Percentiles rank a stretch among this genome's conserved stretches.
phyloP scores from a whole-genome alignment of 805 yeast species.

The Metschnikowia aberdeeniae region DNA sequence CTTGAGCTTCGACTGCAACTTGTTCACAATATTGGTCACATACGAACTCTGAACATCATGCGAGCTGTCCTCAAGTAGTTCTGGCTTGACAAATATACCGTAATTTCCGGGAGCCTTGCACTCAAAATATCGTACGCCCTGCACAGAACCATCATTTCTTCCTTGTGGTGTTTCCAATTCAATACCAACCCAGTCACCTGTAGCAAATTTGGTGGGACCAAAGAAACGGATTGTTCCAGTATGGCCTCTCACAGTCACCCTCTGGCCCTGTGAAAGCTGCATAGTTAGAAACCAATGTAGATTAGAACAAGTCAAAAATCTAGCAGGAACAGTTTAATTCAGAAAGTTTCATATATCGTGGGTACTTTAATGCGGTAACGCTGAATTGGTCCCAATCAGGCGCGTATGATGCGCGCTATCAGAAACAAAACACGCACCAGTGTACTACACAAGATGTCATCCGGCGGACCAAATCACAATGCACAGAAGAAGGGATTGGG shows the following conservation, averaged over 20 bases:
- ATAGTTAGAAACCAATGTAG: not conserved
- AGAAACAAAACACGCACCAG: not conserved
- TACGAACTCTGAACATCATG: conserved; percentile 11
- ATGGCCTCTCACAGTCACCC: conserved; percentile 35
- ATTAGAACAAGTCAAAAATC: too few species aligned
- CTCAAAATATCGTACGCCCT: conserved; percentile 42
- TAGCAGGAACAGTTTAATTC: too few species aligned
- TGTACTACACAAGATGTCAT: conserved; percentile 9
- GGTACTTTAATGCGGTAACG: too few species aligned
- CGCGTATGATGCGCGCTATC: conserved; percentile 4
- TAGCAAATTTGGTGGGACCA: conserved; percentile 56
- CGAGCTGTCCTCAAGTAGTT: conserved; percentile 18
- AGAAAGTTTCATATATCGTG: too few species aligned
- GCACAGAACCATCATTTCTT: conserved; percentile 47
- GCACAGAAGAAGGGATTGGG: conserved; percentile 23
- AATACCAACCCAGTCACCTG: conserved; percentile 53
- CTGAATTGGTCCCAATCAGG: not conserved
- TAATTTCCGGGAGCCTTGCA: conserved; percentile 26
- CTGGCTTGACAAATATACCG: conserved; percentile 51
- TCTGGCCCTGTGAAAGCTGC: conserved; percentile 18
- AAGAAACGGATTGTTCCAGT: conserved; percentile 46
- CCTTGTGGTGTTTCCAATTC: conserved; percentile 41
- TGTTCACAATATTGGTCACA: conserved; percentile 29
- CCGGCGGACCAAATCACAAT: conserved; percentile 3
- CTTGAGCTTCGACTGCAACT: conserved; percentile 45